Percentiles rank a stretch among this genome's conserved stretches.
phyloP scores from a whole-genome alignment of 495 filamentous ascomycete species.

The Penicillium samsonianum region DNA sequence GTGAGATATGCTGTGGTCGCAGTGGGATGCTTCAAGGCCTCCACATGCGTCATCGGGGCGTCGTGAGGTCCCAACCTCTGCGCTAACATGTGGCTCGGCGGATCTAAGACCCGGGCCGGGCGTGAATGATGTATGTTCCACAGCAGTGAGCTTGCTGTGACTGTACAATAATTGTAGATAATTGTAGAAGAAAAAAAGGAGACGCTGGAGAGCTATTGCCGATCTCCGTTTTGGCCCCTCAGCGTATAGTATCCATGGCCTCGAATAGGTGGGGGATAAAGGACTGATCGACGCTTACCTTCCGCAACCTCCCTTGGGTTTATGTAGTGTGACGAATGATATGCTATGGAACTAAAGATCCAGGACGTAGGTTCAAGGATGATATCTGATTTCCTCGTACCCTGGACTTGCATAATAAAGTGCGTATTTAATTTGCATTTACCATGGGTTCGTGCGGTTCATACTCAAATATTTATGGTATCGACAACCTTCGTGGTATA shows the following conservation, averaged over 20 bases:
- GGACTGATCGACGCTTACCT: background rate
- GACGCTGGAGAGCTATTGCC: conserved; percentile 7
- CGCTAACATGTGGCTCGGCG: conserved; percentile 21
- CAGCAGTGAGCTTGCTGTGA: conserved; percentile 11
- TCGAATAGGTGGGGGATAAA: background rate
- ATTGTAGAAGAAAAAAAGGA: background rate
- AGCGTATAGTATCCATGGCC: background rate
- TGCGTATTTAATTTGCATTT: background rate
- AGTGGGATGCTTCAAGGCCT: conserved; percentile 12
- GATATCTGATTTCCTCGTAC: background rate
- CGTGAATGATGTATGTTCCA: conserved; percentile 15
- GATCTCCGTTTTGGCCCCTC: background rate
- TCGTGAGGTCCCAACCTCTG: conserved; percentile 17
- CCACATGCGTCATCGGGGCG: conserved; percentile 33
- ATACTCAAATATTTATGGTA: background rate
- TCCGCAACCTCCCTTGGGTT: conserved; percentile 1
- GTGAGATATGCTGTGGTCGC: conserved; percentile 14
- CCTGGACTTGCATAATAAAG: background rate
- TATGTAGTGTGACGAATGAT: conserved; percentile 3
- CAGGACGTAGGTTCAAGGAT: background rate
- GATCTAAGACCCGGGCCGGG: conserved; percentile 14
- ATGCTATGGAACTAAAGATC: conserved; percentile 8
- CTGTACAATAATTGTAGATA: background rate
- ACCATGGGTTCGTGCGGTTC: background rate
- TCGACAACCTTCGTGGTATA: background rate